phyloP scores from a whole-genome alignment of 1,284 basidiomycete genomes.

The Marasmius oreades region DNA sequence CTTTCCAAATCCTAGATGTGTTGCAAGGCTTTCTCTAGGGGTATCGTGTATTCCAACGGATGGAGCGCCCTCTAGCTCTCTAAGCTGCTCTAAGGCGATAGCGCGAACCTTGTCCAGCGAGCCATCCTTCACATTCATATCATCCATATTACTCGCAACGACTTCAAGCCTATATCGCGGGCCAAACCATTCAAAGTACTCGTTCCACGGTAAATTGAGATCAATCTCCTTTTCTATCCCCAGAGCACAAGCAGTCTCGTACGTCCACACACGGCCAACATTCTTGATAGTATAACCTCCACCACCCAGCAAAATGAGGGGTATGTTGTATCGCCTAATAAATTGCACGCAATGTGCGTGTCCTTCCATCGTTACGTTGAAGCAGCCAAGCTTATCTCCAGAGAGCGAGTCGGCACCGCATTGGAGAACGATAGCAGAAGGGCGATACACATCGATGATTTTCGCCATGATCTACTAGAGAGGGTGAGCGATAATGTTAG shows the following conservation, averaged over 20 bases:
- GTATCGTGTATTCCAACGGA: conserved; percentile 87
- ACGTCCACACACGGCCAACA: conserved; percentile 93
- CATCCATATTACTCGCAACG: conserved; percentile 89
- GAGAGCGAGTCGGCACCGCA: conserved; percentile 96
- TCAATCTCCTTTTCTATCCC: conserved; percentile 79
- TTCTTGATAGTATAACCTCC: conserved; percentile 98
- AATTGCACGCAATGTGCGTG: conserved; percentile 92
- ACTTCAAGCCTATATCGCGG: conserved; percentile 95
- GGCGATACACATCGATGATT: conserved; percentile 89
- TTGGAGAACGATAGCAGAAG: conserved; percentile 89
- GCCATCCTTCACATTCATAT: conserved; percentile 81
- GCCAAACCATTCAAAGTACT: conserved; percentile 98
- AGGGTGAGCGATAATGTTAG: not conserved
- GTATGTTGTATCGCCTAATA: conserved; percentile 81
- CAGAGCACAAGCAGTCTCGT: conserved; percentile 93
- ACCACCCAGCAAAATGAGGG: conserved; percentile 90
- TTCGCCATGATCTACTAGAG: conserved; percentile 69
- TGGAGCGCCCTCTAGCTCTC: conserved; percentile 78
- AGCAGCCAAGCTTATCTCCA: conserved; percentile 94
- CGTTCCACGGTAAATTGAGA: conserved; percentile 88
- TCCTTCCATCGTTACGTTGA: conserved; percentile 94
- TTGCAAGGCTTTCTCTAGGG: conserved; percentile 62
- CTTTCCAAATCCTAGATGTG: conserved; percentile 58
- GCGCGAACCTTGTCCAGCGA: conserved; percentile 82
- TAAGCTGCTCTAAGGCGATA: conserved; percentile 77